Conservation (phyloP, 495 filamentous ascomycete species). For the Penicillium cosmopolitanum region DNA sequence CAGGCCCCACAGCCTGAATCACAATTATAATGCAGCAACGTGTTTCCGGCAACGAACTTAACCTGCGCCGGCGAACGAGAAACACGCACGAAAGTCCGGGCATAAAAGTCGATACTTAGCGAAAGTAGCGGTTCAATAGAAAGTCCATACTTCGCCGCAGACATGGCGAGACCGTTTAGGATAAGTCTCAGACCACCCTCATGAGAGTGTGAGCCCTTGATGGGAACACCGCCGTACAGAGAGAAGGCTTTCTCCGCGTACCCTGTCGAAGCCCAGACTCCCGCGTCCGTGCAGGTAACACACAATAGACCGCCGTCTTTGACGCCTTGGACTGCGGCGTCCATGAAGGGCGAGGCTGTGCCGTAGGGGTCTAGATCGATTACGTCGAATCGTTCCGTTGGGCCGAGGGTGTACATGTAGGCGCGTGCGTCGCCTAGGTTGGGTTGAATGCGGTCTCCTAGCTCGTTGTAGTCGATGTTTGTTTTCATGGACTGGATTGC, state of each 20-base stretch:
- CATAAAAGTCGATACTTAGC: constrained; percentile 93
- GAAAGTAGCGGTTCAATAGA: constrained; percentile 90
- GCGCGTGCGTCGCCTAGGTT: constrained; percentile 79
- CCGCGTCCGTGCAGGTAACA: constrained; percentile 95
- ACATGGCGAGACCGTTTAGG: constrained; percentile 73
- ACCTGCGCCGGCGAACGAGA: constrained; percentile 77
- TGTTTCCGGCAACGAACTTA: constrained; percentile 86
- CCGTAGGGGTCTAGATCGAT: constrained; percentile 98
- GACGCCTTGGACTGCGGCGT: constrained; percentile 83
- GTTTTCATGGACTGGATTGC: constrained; percentile 80
- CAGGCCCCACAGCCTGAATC: constrained; percentile 88
- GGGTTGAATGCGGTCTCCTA: constrained; percentile 68
- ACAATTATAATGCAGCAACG: constrained; percentile 91
- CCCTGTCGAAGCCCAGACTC: constrained; percentile 88
- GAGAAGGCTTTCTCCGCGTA: constrained; percentile 92
- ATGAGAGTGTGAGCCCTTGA: constrained; percentile 82
- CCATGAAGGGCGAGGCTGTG: constrained; percentile 86
- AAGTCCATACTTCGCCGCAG: constrained; percentile 84
- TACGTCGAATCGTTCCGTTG: constrained; percentile 69
- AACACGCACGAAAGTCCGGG: constrained; percentile 86
- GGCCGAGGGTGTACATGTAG: constrained; percentile 80
- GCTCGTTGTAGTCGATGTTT: constrained; percentile 81
- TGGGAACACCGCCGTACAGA: constrained; percentile 84
- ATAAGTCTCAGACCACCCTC: constrained; percentile 89
- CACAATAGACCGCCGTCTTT: constrained; percentile 88